Evolutionary conservation across 2,329 filamentous ascomycete species (phyloP), one percentile per base, ranked within the genome.

Genomic region (Leptographium galeiforme): DNA sequence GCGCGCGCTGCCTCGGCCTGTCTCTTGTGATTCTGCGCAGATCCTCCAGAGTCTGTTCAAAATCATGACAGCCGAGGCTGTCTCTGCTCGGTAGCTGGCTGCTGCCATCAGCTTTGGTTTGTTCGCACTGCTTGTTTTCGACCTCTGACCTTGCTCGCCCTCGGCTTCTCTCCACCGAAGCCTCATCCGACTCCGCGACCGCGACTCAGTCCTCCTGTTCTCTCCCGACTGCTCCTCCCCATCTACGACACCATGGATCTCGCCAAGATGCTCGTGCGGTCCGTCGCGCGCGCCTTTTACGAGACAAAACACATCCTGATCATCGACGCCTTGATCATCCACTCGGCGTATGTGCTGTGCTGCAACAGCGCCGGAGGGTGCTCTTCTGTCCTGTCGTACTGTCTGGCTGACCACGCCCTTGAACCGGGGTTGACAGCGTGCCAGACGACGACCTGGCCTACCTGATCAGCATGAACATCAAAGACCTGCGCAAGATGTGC

Each of bases 401-500:
- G 34, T 53, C 79, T 30, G 38, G 18, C 36, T 40, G n/a, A 49
- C 18, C 34, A 11, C 19, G 6, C 14, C 18, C 11, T 13, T 45
- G 18, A 11, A 41, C 19, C 12, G 33, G 18, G 18, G 32, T 3
- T 6, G 36, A 45, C 50, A 58, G 53, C 34, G 48, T 97, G 56
- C 85, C 89, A 63, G 87, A 95, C 64, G 84, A 89, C 63, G 93
- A 98, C 63, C 75, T 98, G 57, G 86, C 87, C 45, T 84, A 89
- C 62, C 74, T 97, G 30, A 84, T 96, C 69, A 84, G 84, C 57
- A 89, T 94, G 70, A 91, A 95, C 65, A 83, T 84, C 43, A 97
- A 98, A 66, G 87, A 94, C 62, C 77, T 97, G 45, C 89, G 93
- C 65, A 94, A 91, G 67, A 79, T 95, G 34, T 91, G 88, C 66